Percentiles rank a stretch among this genome's conserved stretches.
These are phyloP conservation scores for Rosa multiflora DNA, from an alignment of 306 rosid genomes.

Conservation along the genomic window DNA sequence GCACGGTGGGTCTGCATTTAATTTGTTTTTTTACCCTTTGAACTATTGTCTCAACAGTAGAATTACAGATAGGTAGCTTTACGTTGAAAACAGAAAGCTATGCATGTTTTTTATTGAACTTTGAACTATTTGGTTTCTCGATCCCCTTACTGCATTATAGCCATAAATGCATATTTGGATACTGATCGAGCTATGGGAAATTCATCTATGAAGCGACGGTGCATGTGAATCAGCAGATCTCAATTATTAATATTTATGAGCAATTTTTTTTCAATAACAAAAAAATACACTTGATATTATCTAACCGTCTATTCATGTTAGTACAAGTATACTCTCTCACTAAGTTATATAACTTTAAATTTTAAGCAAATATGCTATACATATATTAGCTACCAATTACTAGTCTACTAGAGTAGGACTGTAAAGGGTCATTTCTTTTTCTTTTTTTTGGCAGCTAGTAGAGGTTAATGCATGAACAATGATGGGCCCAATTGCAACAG, in stretches of 20 bases:
- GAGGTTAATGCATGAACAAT: neutral
- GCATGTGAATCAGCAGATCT: no score
- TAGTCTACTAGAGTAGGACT: no score
- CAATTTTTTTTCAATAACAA: no score
- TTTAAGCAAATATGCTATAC: neutral
- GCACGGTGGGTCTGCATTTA: slow-evolving; percentile 15
- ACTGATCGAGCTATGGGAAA: no score
- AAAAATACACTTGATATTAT: no score
- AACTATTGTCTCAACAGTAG: neutral
- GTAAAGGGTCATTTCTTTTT: no score
- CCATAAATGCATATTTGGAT: neutral
- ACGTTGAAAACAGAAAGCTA: neutral
- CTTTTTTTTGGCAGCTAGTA: neutral
- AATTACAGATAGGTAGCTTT: neutral
- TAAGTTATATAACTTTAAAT: no score
- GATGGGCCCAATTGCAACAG: neutral
- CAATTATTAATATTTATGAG: no score
- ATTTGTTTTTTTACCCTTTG: slow-evolving; percentile 9
- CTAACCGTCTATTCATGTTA: no score
- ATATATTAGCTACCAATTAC: no score
- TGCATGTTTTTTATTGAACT: neutral
- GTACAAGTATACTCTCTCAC: no score
- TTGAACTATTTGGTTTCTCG: neutral
- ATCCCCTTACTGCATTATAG: neutral
- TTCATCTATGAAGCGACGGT: no score